A percentile compares a stretch with the other conserved stretches of the same genome.
Conservation (phyloP, 768 basidiomycete genomes). For the Paxillus involutus region DNA sequence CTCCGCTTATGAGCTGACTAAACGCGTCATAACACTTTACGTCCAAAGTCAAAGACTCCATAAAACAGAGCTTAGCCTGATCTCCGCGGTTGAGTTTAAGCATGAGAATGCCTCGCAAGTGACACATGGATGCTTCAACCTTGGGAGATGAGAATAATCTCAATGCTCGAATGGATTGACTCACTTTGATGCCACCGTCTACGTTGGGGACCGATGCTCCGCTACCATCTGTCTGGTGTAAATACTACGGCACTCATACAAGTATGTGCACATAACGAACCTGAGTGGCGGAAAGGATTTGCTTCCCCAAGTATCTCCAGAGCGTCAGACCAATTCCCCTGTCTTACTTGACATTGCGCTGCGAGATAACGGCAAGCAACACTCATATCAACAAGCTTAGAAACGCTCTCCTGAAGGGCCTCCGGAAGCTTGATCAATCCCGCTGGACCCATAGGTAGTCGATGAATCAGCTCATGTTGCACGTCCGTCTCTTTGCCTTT, state of each 20-base stretch:
- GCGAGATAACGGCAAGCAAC: constrained; percentile 95
- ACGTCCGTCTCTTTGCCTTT: constrained; percentile 59
- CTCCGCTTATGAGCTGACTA: constrained; percentile 82
- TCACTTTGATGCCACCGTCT: constrained; percentile 94
- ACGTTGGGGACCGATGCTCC: constrained; percentile 75
- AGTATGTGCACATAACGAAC: constrained; percentile 33
- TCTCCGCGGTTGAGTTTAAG: constrained; percentile 89
- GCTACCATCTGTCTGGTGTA: constrained; percentile 46
- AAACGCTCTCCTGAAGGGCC: constrained; percentile 61
- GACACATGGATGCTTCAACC: constrained; percentile 98
- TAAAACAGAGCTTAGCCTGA: constrained; percentile 90
- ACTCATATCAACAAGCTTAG: constrained; percentile 88
- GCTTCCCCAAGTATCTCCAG: constrained; percentile 91
- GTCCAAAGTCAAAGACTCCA: constrained; percentile 92
- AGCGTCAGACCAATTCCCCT: constrained; percentile 91
- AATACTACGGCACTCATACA: not conserved
- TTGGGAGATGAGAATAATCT: constrained; percentile 30
- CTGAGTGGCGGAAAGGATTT: constrained; percentile 80
- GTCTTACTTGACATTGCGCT: constrained; percentile 89
- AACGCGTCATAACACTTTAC: constrained; percentile 98
- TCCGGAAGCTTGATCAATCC: constrained; percentile 71
- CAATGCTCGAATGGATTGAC: constrained; percentile 11
- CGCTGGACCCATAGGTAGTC: constrained; percentile 70
- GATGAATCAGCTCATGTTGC: constrained; percentile 39
- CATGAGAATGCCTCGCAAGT: constrained; percentile 90